Evolutionary conservation across 2,329 filamentous ascomycete species (phyloP).

Genomic region (Penicillium sp.): DNA sequence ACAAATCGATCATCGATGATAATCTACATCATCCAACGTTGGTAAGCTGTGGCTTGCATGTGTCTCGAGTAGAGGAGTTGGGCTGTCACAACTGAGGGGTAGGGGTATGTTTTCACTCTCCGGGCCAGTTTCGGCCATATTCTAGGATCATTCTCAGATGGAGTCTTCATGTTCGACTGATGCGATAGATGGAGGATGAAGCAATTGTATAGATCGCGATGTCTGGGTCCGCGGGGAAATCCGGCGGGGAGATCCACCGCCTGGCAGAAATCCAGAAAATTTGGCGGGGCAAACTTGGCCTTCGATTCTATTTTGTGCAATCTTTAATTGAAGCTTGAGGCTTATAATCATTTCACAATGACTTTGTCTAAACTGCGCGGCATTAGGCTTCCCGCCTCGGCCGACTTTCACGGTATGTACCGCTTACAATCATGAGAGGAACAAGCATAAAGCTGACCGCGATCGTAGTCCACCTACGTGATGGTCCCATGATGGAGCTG

Average conservation of each 20-base stretch:
- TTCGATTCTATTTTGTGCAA: conserved; percentile 1
- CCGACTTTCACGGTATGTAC: conserved; percentile 60
- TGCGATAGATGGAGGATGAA: background rate
- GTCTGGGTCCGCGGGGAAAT: conserved; percentile 9
- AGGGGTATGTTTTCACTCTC: background rate
- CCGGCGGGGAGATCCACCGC: conserved; percentile 20
- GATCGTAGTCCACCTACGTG: conserved; percentile 63
- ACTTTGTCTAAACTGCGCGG: conserved; percentile 36
- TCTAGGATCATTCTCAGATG: background rate
- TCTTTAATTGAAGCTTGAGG: conserved; percentile 1
- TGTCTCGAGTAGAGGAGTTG: background rate
- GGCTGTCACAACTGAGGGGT: background rate
- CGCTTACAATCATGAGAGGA: background rate
- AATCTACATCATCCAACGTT: background rate
- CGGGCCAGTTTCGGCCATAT: rapidly evolving
- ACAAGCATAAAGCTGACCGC: background rate
- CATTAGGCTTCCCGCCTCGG: conserved; percentile 60
- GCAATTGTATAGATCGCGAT: background rate
- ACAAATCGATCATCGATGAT: background rate
- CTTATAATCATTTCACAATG: conserved; percentile 23
- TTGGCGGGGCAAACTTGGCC: conserved; percentile 25
- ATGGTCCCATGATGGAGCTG: conserved; percentile 63
- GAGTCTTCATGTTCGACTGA: background rate
- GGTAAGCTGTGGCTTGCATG: background rate
- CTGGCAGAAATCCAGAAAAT: conserved; percentile 27